Base-by-base conservation (phyloP, 106 monocot species). In the Platanthera zijinensis region DNA sequence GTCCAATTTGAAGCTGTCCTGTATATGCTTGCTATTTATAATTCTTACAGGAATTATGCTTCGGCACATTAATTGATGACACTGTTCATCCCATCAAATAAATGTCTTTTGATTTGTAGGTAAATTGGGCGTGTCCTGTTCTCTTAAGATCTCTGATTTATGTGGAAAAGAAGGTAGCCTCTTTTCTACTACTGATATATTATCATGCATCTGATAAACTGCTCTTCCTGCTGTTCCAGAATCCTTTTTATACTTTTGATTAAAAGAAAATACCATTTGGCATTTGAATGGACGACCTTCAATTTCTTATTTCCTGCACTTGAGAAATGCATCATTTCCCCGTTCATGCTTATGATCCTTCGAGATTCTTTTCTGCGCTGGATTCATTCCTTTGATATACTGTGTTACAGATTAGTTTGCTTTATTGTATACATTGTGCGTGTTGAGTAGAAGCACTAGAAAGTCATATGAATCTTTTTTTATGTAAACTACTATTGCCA, bases 81-180 rank as follows among this genome's bases (percentile, higher is more conserved):
- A 78, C 50, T 87, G 87, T 89, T 84, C 93, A 91, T 83, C 86
- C 83, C 82, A 84, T 93, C 87, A 91, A 91, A 91, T 99, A 89
- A 94, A 82, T 90, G 56, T 94, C 86, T 99, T 99, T 84, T 88
- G 63, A 83, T 89, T 92, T 99, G 97, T 99, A 99, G 97, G 97
- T 94, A 84, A 93, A 83, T 70, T 93, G 94, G 93, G 82, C 94
- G 85, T 90, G 83, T 90, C 81, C 83, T 88, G 84, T 85, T 84
- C 90, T 94, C 77, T 86, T 86, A 87, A 85, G 88, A 91, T 91
- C 96, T 94, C 97, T 99, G 97, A 99, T 83, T 85, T 82, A 70
- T 94, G 94, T 88, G 89, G 89, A 79, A 82, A 77, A 82, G 75
- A 90, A 93, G 96, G 92, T 93, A 93, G 90, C 87, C 79, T 90